Conservation (phyloP, 1,139 yeast genomes). For the Saccharomycopsis hybrid region DNA sequence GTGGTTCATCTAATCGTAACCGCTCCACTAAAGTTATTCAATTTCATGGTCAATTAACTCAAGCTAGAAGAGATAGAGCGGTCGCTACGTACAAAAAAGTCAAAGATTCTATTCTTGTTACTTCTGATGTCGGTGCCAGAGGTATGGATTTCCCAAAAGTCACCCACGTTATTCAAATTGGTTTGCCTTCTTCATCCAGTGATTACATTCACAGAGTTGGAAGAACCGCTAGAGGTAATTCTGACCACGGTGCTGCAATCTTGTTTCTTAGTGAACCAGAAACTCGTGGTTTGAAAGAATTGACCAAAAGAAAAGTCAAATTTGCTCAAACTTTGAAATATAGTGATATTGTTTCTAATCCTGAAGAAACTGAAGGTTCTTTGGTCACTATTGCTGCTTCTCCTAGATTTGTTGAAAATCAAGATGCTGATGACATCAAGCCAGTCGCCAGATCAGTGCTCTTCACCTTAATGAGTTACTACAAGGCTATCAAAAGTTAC, state of each 20-base stretch:
- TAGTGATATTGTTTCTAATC: constrained; percentile 22
- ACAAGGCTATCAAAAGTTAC: constrained; percentile 31
- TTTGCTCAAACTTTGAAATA: constrained; percentile 26
- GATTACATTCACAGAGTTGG: constrained; percentile 92
- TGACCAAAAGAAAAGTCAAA: constrained; percentile 27
- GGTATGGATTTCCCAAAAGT: constrained; percentile 93
- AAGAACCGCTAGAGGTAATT: constrained; percentile 94
- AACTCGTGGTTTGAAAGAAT: constrained; percentile 27
- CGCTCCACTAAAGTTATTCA: constrained; percentile 22
- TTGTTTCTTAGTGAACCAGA: constrained; percentile 47
- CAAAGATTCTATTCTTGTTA: constrained; percentile 54
- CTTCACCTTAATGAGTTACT: constrained; percentile 30
- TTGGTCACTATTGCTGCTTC: too few relatives aligned
- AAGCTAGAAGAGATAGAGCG: constrained; percentile 52
- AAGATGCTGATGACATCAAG: neutral
- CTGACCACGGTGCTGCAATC: constrained; percentile 54
- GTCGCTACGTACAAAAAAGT: constrained; percentile 49
- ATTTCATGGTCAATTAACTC: constrained; percentile 72
- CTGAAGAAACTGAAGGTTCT: too few relatives aligned
- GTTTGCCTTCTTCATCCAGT: constrained; percentile 66
- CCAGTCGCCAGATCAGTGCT: neutral
- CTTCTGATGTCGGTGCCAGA: constrained; percentile 94
- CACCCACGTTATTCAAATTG: constrained; percentile 72
- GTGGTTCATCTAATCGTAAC: neutral
- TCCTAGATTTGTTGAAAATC: too few relatives aligned